Evolutionary conservation across 2,329 filamentous ascomycete species (phyloP), one percentile per base, ranked within the genome.

Genomic region (Verticillium longisporum): DNA sequence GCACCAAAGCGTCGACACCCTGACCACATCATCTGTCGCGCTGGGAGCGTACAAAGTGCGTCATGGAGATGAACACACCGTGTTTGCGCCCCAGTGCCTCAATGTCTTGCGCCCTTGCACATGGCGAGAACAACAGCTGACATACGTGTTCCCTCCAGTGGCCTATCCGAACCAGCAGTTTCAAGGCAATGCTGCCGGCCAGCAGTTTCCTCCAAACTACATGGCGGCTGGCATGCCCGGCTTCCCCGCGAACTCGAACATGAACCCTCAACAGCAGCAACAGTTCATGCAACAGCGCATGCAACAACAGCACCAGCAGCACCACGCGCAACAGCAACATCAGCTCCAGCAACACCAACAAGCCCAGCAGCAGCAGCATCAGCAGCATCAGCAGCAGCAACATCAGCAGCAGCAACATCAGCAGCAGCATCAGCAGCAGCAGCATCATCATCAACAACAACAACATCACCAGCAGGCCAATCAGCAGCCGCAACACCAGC

Each of bases 111-210:
- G n/a, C 41, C 5, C 41, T 21, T 9, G 7, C 18, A 13, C 41
- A n/a, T n/a, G 31, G 10, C 18, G 32, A 33, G 31, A 37, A 18
- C 55, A n/a, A 65, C 68, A 70, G 66, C 75, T 72, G 61, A 70
- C 67, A n/a, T 50, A 21, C 9, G 6, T 13, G 41, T 26, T 21
- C n/a, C 37, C 32, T 9, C 56, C 71, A 85, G 83, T 86, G 78
- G 73, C 81, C 66, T 86, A 82, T 65, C 85, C 85, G 65, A 76
- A 83, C 32, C 82, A 84, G 50, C 83, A 85, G 59, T 88, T 84
- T 66, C 80, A 82, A 31, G 78, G 76, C 67, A 80, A 82, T 38
- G 80, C 84, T 5, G 77, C 78, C 65, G 76, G 75, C 54, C 83
- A 83, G 66, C 78, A 79, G 62, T 71, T 77, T 63, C 74, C 77